A percentile compares a stretch with the other conserved stretches of the same genome.
Evolutionary conservation across 768 basidiomycete genomes (phyloP).

Genomic region (Lentinula detonsa): DNA sequence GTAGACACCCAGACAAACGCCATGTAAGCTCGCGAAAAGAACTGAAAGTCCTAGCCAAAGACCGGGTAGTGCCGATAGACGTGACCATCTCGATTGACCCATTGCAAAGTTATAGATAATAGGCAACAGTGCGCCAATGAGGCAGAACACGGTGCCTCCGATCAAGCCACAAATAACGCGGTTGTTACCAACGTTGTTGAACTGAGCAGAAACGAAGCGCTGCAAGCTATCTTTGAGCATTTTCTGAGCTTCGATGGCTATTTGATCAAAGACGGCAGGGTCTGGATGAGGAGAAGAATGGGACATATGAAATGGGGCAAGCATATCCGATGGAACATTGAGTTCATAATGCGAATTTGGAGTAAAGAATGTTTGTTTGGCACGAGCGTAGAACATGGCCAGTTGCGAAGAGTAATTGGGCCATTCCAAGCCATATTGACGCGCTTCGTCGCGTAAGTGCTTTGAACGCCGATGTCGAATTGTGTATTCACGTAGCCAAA

Average conservation of each 20-base stretch:
- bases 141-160: conserved; percentile 46
- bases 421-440: conserved; percentile 26
- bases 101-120: conserved; percentile 40
- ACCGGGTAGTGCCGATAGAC: conserved; percentile 57
- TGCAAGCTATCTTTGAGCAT: conserved; percentile 60
- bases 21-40: conserved; percentile 57
- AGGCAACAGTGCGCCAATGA: conserved; percentile 44
- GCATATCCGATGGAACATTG: conserved; percentile 58
- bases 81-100: conserved; percentile 47
- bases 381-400: conserved; percentile 71
- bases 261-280: conserved; percentile 55
- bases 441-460: conserved; percentile 16
- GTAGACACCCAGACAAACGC: conserved; percentile 75
- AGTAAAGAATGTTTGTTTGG: conserved; percentile 77
- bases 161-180: conserved; percentile 66
- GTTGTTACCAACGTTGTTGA: conserved; percentile 66
- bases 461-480: conserved; percentile 28
- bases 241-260: conserved; percentile 48
- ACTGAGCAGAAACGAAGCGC: conserved; percentile 64
- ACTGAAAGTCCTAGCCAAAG: conserved; percentile 66
- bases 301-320: conserved; percentile 50
- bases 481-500: conserved; percentile 77
- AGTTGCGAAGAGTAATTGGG: conserved; percentile 47
- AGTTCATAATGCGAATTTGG: conserved; percentile 69
- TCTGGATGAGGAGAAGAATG: conserved; percentile 51